phyloP scores from a whole-genome alignment of 106 monocot species.

The Dactylorhiza incarnata region DNA sequence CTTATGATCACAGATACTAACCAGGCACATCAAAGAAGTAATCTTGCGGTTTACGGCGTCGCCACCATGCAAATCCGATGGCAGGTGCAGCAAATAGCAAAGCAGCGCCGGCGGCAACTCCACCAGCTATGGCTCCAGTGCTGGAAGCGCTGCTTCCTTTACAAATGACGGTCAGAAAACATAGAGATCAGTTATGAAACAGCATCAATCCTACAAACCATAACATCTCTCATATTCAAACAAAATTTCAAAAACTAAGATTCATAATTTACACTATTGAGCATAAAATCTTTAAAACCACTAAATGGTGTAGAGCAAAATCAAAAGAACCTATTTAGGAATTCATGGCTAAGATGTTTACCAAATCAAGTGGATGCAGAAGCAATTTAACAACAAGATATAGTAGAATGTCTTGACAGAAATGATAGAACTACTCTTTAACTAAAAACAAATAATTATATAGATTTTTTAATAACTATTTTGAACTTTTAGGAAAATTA shows the following conservation, averaged over 20 bases:
- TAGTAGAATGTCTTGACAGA: no score
- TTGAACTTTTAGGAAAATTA: no score
- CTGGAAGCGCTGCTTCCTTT: slow-evolving; percentile 35
- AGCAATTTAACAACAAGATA: no score
- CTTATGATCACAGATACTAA: slow-evolving; percentile 7
- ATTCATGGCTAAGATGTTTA: no score
- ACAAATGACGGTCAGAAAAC: slow-evolving; percentile 4
- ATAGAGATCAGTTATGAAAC: slow-evolving; percentile 5
- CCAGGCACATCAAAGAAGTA: slow-evolving; percentile 58
- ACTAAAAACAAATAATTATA: no score
- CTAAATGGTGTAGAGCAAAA: background rate
- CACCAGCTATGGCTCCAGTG: slow-evolving; percentile 58
- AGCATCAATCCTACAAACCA: background rate
- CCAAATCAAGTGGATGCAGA: no score
- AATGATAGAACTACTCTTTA: no score
- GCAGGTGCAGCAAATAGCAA: slow-evolving; percentile 53
- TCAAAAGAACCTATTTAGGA: no score
- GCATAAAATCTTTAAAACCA: background rate
- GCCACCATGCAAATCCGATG: slow-evolving; percentile 61
- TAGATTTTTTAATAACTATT: no score
- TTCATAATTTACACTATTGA: background rate
- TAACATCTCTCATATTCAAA: background rate
- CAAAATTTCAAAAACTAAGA: background rate
- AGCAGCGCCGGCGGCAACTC: slow-evolving; percentile 55
- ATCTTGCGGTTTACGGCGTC: slow-evolving; percentile 50